These are phyloP conservation scores for Austroboletus rostrupii DNA, from an alignment of 1,284 basidiomycete species.

Conservation along the genomic window DNA sequence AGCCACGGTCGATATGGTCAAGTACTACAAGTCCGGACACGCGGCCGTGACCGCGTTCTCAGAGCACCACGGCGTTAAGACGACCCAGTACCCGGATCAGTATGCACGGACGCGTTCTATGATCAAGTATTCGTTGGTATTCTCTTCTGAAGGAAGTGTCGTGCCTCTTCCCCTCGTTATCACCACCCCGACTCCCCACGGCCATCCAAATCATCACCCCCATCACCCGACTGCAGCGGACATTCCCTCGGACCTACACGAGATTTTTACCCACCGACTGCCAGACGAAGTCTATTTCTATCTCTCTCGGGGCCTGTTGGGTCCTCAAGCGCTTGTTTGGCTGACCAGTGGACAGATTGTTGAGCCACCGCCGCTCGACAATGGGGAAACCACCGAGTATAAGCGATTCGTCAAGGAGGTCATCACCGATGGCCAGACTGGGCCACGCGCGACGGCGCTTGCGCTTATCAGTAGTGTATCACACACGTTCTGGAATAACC, in stretches of 20 bases:
- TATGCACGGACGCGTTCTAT: conserved; percentile 90
- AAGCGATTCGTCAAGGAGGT: conserved; percentile 92
- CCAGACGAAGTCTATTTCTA: conserved; percentile 98
- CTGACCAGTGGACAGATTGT: conserved; percentile 82
- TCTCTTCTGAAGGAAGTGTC: conserved; percentile 88
- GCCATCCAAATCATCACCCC: conserved; percentile 51
- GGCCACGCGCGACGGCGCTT: conserved; percentile 87
- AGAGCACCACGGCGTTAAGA: conserved; percentile 76
- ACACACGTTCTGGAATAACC: conserved; percentile 76
- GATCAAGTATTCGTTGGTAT: conserved; percentile 89
- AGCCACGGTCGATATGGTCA: conserved; percentile 84
- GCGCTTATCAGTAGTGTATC: conserved; percentile 78
- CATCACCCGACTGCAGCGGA: conserved; percentile 78
- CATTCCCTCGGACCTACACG: conserved; percentile 88
- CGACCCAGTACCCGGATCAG: conserved; percentile 76
- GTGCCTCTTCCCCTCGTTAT: conserved; percentile 84
- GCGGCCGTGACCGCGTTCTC: conserved; percentile 74
- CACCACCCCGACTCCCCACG: conserved; percentile 45
- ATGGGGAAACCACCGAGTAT: conserved; percentile 94
- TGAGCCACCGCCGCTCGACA: conserved; percentile 89
- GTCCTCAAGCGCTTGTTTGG: conserved; percentile 86
- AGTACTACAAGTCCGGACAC: conserved; percentile 84
- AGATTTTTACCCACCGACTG: conserved; percentile 91
- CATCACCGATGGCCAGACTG: conserved; percentile 88
- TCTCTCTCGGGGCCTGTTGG: conserved; percentile 87